Base-by-base conservation (phyloP, 1,284 basidiomycete species). In the Tilletia indica region DNA sequence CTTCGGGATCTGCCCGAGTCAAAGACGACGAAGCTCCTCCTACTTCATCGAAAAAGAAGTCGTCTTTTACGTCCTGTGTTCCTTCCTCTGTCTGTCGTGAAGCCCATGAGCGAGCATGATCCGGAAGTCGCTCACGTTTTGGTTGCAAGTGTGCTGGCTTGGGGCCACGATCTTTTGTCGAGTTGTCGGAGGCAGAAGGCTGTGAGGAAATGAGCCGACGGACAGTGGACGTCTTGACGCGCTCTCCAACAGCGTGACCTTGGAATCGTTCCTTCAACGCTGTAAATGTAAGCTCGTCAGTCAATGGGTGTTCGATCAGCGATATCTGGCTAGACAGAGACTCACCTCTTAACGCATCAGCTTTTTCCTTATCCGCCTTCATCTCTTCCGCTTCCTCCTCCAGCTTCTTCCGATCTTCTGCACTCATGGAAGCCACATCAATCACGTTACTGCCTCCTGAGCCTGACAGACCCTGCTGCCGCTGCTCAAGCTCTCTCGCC, bases 361-460 rank as follows among this genome's bases (percentile, higher is more conserved):
- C 68, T 36, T 58, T 69, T 34, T 69, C 68, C 54, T 54, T 69
- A 8, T 69, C 68, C 16, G 49, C 51, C n/a, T 34, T 34, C 68
- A 69, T 69, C 58, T 69, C 68, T 48, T 69, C 63, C 34, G 47
- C 49, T 63, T 58, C 68, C 64, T 68, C 34, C 45, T 38, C 49
- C 54, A 48, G 45, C 49, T 21, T 67, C 48, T 63, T 3, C 34
- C 71, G 39, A 45, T 71, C 64, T 25, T 67, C 66, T 19, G 42
- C 45, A 39, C 34, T 64, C 61, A 64, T 38, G 21, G 16, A 36
- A 34, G 61, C 61, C 3, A 64, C 61, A 14, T 38, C 61, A n/a
- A 64, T 39, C 34, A 64, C 61, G 21, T 64, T 34, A 14, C 8
- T 25, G 16, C 34, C 58, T 34, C 25, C n/a, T 11, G 12, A n/a